Percentiles rank a stretch among this genome's conserved stretches.
These are phyloP conservation scores for Lojkania enalia DNA, from an alignment of 2,329 filamentous ascomycete species.

Conservation along the genomic window DNA sequence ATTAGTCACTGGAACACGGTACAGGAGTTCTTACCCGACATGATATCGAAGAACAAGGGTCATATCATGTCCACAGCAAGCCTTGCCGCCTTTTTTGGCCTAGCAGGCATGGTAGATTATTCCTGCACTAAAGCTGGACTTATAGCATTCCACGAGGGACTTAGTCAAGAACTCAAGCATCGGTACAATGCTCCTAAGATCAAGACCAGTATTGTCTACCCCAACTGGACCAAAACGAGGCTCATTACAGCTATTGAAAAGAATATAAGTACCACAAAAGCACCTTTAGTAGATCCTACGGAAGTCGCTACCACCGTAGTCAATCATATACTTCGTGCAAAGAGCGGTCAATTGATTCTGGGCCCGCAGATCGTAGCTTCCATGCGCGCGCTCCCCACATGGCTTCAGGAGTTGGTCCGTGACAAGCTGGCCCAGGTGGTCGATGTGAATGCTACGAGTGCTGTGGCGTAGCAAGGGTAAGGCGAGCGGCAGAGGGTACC, in stretches of 20 bases:
- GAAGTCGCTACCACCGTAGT: constrained; percentile 49
- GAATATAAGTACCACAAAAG: constrained; percentile 35
- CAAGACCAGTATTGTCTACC: constrained; percentile 49
- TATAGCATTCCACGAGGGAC: constrained; percentile 39
- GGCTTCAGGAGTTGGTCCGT: constrained; percentile 40
- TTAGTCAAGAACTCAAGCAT: constrained; percentile 47
- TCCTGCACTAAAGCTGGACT: constrained; percentile 40
- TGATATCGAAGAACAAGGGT: constrained; percentile 42
- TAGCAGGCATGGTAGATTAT: constrained; percentile 41
- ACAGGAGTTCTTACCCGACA: constrained; percentile 43
- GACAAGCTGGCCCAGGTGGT: constrained; percentile 36
- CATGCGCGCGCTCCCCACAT: constrained; percentile 35
- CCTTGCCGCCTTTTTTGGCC: constrained; percentile 37
- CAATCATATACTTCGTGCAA: constrained; percentile 47
- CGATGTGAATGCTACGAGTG: constrained; percentile 25
- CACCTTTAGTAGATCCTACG: constrained; percentile 44
- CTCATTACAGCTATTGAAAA: constrained; percentile 40
- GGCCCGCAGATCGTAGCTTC: constrained; percentile 30
- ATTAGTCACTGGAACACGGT: constrained; percentile 43
- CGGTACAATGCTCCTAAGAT: constrained; percentile 49
- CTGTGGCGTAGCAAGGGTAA: constrained; percentile 13
- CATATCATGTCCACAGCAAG: constrained; percentile 43
- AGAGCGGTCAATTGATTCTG: constrained; percentile 48
- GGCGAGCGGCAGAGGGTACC: constrained; percentile 6
- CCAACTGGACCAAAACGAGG: constrained; percentile 46